Conservation (phyloP, 1,284 basidiomycete genomes). For the Tilletia setariae region DNA sequence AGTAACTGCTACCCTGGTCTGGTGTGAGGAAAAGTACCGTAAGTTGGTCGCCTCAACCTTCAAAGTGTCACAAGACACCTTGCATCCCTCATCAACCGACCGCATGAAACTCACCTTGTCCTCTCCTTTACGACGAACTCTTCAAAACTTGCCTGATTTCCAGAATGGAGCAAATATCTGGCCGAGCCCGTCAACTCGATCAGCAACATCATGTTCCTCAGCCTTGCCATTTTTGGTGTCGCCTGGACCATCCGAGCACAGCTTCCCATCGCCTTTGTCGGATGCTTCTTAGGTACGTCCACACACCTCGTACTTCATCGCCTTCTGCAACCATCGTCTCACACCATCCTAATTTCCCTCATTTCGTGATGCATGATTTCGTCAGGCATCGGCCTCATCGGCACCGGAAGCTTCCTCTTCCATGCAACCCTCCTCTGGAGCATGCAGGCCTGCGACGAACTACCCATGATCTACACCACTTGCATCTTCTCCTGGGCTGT, state of each 20-base stretch:
- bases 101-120: too few relatives aligned
- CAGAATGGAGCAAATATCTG: slow-evolving; percentile 36
- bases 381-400: slow-evolving; percentile 38
- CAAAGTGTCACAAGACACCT: not conserved
- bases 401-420: slow-evolving; percentile 43
- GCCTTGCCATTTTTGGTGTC: slow-evolving; percentile 55
- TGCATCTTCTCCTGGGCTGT: slow-evolving; percentile 37
- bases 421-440: slow-evolving; percentile 49
- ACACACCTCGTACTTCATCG: too few relatives aligned
- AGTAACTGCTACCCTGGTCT: slow-evolving; percentile 43
- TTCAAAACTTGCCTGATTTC: not conserved
- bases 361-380: slow-evolving; percentile 11
- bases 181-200: slow-evolving; percentile 51
- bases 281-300: slow-evolving; percentile 29
- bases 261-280: slow-evolving; percentile 36
- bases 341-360: too few relatives aligned
- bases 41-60: not conserved
- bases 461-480: slow-evolving; percentile 53
- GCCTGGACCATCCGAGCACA: slow-evolving; percentile 21
- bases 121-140: not conserved
- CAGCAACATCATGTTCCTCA: slow-evolving; percentile 58
- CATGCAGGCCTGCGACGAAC: slow-evolving; percentile 51
- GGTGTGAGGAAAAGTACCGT: slow-evolving; percentile 50
- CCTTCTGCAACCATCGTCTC: too few relatives aligned
- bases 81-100: too few relatives aligned